These are phyloP conservation scores for Rhodotorula kratochvilovae DNA, from an alignment of 768 basidiomycete species.

Conservation along the genomic window DNA sequence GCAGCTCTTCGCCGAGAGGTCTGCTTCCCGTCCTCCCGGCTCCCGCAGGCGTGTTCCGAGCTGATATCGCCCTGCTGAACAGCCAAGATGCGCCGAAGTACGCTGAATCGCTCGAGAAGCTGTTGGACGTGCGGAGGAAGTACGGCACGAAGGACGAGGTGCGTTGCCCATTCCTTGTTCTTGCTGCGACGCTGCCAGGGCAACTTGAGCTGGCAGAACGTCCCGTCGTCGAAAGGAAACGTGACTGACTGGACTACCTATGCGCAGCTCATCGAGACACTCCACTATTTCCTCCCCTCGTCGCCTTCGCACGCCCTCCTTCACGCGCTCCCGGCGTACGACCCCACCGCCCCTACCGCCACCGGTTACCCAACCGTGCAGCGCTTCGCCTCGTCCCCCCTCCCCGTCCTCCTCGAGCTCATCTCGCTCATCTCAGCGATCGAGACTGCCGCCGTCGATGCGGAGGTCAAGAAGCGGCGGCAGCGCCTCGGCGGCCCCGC, in stretches of 20 bases:
- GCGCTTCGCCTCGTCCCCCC: conserved; percentile 63
- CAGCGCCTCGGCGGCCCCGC: conserved; percentile 59
- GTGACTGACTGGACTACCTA: neutral
- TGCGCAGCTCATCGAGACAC: conserved; percentile 60
- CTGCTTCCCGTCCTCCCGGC: conserved; percentile 39
- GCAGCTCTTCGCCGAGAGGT: conserved; percentile 61
- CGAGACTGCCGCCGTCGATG: conserved; percentile 59
- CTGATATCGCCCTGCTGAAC: neutral
- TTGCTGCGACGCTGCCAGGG: no score
- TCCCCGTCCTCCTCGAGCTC: conserved; percentile 70
- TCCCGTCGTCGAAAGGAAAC: no score
- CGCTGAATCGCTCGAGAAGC: conserved; percentile 73
- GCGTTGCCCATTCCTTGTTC: no score
- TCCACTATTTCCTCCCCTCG: conserved; percentile 68
- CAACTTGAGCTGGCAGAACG: no score
- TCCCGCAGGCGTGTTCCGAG: neutral
- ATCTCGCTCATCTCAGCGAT: conserved; percentile 60
- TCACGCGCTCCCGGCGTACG: conserved; percentile 64
- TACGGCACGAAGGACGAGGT: conserved; percentile 64
- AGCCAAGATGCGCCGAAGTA: conserved; percentile 74
- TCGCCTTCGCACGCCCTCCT: conserved; percentile 64
- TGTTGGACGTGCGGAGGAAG: conserved; percentile 61
- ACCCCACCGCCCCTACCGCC: conserved; percentile 66
- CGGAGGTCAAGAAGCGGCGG: conserved; percentile 71
- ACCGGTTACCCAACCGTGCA: conserved; percentile 57